Conservation (phyloP, 225 moss, liverwort and hornwort species). For the Pseudisothecium myosuroides region DNA sequence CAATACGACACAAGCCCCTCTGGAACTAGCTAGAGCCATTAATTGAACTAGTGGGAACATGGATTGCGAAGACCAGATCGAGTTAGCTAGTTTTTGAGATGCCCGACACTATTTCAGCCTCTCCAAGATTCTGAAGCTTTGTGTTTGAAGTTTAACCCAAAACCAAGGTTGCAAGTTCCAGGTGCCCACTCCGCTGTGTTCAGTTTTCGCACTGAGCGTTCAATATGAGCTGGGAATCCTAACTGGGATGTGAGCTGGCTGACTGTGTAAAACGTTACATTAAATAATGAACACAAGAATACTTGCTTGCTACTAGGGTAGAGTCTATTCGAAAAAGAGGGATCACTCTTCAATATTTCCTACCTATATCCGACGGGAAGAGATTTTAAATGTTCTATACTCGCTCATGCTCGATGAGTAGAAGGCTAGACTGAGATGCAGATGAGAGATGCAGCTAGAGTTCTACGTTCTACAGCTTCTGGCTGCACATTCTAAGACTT, state of each 20-base stretch:
- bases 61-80: background rate
- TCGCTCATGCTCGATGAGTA: background rate
- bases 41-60: background rate
- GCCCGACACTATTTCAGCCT: background rate
- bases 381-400: background rate
- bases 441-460: background rate
- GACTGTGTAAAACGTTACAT: background rate
- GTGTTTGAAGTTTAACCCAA: background rate
- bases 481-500: background rate
- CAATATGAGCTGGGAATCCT: background rate
- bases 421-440: background rate
- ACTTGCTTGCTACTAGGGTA: background rate
- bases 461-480: background rate
- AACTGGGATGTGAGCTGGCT: background rate
- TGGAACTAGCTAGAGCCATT: background rate
- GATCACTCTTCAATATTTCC: background rate
- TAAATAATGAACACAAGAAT: background rate
- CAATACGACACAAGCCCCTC: background rate
- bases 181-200: background rate
- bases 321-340: background rate
- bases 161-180: background rate
- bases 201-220: background rate
- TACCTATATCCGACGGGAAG: background rate
- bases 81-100: background rate
- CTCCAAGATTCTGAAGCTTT: background rate